Base-by-base conservation (phyloP, 495 filamentous ascomycete genomes). In the Penicilliopsis zonata region DNA sequence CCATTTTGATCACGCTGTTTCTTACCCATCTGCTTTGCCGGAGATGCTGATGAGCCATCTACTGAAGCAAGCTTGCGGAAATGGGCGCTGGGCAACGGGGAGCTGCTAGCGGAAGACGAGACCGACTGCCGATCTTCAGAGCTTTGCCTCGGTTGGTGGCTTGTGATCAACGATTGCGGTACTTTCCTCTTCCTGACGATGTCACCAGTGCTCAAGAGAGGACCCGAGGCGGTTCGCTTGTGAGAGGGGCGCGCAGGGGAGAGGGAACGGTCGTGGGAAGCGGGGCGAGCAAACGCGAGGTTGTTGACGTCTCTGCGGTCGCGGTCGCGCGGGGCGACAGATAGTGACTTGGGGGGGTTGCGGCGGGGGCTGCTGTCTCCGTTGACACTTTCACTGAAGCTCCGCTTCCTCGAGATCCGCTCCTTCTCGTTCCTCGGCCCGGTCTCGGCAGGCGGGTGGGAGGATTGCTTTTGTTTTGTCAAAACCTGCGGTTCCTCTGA, bases 1-100 rank as follows among this genome's bases (percentile, higher is more conserved):
- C 86, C 86, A 50, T 82, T 87, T 28, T 78, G 76, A 57, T 94
- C 84, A 7, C 81, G 72, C 41, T 86, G 71, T 42, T 86, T 87
- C 53, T 85, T 92, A 3, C 68, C 66, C 55, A 78, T 70, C 1
- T 55, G 55, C 37, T 80, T 80, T 4, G 71, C 74, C 4, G 78
- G 76, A 6, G 80, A 84, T 15, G 75, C 64, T 18, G 63, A 61
- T 13, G 65, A 40, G 50, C 74, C 42, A 52, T 67, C 42, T 52
- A 71, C 31, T 54, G 63, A 80, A 9, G 74, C 69, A 24, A 82
- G 57, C 42, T 70, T 79, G 21, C 78, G 74, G 20, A 80, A 37
- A 24, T 77, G 78, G 37, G 69, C 72, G 41, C 72, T 79, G 28
- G 76, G 77, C 42, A 81, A 63, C 2, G 79, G 76, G 34, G 79